Evolutionary conservation across 805 yeast genomes (phyloP), one percentile per base, ranked within the genome.

Genomic region (Alloascoidea africana): DNA sequence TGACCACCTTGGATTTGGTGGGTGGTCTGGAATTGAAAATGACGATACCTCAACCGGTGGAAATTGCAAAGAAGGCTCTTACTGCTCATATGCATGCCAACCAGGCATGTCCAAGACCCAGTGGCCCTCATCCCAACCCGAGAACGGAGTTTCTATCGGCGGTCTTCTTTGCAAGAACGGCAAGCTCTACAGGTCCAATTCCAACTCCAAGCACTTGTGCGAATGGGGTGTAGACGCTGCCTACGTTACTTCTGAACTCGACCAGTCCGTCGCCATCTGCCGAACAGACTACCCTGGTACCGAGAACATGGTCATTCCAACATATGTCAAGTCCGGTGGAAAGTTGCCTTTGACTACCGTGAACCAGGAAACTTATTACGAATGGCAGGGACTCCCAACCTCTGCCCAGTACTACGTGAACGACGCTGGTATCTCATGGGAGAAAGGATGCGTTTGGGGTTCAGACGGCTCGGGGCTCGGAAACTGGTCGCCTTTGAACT

Each of bases 211-310:
- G 49, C 63, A 73, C 64, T 70, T 89, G 53, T 89, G 98, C 70
- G 84, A 69, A 54, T 82, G 94, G 89, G 97, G 95, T 55, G 61
- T 54, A 27, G 66, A 73, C 39, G 59, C 77, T 38, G 93, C 94
- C 36, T 54, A 59, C 38, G 87, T 81, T 49, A 79, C 67, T 41
- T 73, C 75, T 50, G 66, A 81, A 49, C 61, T 83, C 41, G 53
- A 58, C 46, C 56, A 78, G 42, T 68, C 68, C 38, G 86, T 89
- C 50, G 89, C 97, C 42, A 63, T 91, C 53, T 91, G 98, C 73
- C 82, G 96, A 69, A 89, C 98, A 44, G 98, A 89, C 60, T 89
- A 89, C 74, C 98, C 98, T 55, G 98, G 98, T 66, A 79, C 96
- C 46, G 98, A 89, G 68, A 86, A 86, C 73, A 91, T 89, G 97